A percentile compares a stretch with the other conserved stretches of the same genome.
Evolutionary conservation across 331 rosid genomes (phyloP).

Genomic region (Acacia concinna): DNA sequence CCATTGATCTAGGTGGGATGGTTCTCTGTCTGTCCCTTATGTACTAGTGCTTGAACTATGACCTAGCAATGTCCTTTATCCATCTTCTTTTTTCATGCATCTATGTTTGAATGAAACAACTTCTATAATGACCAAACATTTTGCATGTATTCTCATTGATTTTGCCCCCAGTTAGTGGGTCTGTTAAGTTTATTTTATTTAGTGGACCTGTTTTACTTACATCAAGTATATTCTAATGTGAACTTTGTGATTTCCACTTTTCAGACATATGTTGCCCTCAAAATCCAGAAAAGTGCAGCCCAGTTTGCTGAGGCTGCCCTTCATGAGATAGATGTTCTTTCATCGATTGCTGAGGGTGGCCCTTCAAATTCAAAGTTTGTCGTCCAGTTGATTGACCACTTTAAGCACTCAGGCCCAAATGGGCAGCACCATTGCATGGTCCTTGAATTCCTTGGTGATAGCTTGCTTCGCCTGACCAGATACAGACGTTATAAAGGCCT

Average conservation of each 20-base stretch:
- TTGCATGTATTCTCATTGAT: conserved; percentile 5
- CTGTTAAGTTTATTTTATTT: conserved; percentile 5
- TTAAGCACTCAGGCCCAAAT: conserved; percentile 94
- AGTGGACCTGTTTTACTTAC: not conserved
- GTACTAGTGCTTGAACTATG: not conserved
- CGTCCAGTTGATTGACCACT: conserved; percentile 76
- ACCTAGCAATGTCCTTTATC: conserved; percentile 19
- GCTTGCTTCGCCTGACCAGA: conserved; percentile 78
- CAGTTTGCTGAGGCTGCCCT: conserved; percentile 93
- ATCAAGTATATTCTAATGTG: conserved; percentile 6
- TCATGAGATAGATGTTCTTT: conserved; percentile 86
- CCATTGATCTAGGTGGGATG: conserved; percentile 12
- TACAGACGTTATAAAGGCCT: conserved; percentile 72
- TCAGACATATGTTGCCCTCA: conserved; percentile 88
- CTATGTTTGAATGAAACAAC: not conserved
- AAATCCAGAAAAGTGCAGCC: conserved; percentile 97
- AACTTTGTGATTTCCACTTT: conserved; percentile 6
- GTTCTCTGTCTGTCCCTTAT: not conserved
- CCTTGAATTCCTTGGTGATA: conserved; percentile 92
- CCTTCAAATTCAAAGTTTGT: conserved; percentile 66
- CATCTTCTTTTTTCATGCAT: conserved; percentile 1
- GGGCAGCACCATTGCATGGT: conserved; percentile 99
- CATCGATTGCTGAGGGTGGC: conserved; percentile 58
- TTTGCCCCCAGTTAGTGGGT: not conserved
- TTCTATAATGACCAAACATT: not conserved